Conservation (phyloP, 768 basidiomycete species). For the Rhodotorula paludigena region DNA sequence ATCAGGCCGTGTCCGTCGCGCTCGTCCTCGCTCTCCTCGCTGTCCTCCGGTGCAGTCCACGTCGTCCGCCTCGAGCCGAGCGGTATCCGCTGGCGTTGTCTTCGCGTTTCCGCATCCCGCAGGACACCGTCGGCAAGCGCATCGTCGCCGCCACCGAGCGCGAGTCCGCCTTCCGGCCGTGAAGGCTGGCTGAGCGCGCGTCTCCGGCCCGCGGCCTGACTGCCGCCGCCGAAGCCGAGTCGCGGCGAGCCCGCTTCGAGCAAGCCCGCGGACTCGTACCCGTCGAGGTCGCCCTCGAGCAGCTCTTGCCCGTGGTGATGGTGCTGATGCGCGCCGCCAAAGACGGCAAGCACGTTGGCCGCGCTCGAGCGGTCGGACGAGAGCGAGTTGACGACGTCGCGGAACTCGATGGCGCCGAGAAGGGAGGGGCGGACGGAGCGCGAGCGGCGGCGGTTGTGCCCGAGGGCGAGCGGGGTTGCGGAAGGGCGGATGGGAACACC, state of each 20-base stretch:
- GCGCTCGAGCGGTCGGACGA: slow-evolving; percentile 54
- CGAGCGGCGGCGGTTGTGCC: background rate
- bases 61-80: slow-evolving; percentile 7
- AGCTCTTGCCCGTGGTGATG: slow-evolving; percentile 17
- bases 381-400: slow-evolving; percentile 78
- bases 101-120: background rate
- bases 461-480: slow-evolving; percentile 56
- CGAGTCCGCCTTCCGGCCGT: background rate
- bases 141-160: slow-evolving; percentile 10
- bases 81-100: background rate
- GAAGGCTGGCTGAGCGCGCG: slow-evolving; percentile 10
- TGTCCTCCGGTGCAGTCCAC: background rate
- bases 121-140: slow-evolving; percentile 6
- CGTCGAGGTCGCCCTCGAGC: background rate
- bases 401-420: slow-evolving; percentile 90
- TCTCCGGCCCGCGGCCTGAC: slow-evolving; percentile 3
- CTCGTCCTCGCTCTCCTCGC: slow-evolving; percentile 2
- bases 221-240: background rate
- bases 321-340: slow-evolving; percentile 24
- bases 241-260: slow-evolving; percentile 16
- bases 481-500: slow-evolving; percentile 46
- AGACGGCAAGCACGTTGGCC: slow-evolving; percentile 21
- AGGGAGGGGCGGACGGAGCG: slow-evolving; percentile 56
- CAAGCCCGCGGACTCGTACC: background rate
- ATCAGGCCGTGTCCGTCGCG: background rate